Evolutionary conservation across 2,329 filamentous ascomycete species (phyloP), one percentile per base, ranked within the genome.

Genomic region (Epichloe glyceriae): DNA sequence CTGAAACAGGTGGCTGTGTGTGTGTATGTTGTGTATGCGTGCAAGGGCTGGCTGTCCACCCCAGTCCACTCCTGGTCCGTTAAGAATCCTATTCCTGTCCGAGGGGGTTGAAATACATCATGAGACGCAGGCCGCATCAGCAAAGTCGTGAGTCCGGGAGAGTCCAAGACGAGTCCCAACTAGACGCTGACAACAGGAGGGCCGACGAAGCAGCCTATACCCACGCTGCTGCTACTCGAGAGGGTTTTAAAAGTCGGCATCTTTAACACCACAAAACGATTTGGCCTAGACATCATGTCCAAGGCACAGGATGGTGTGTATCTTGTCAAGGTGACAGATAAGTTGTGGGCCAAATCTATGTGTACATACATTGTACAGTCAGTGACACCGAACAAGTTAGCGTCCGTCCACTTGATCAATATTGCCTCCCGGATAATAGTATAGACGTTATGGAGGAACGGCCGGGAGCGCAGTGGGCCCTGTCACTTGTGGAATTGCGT

Each of bases 1-100:
- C 57, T 57, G 56, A 59, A 58, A 57, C 56, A 52, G 40, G 54
- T 51, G 54, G 52, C 47, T 50, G 49, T 56, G 52, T 55, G 26
- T 26, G 30, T 30, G 26, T 30, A 10, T 30, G 7, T 10, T 7
- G 26, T 30, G 26, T 30, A 30, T 30, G 30, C 30, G 30, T 11
- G 50, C 45, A 26, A 40, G 50, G 52, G 46, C 49, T 44, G 17
- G 30, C 35, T 42, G 30, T 38, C 35, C 42, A 34, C 37, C 49
- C 52, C 41, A 49, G 34, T 14, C 38, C 43, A 34, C 33, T 42
- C 47, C 50, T 47, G 38, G 50, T 52, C 43, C 43, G 43, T 44
- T 33, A 30, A 49, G 38, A 26, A 46, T 30, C 43, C 42, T 53
- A 42, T 51, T 53, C 44, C 49, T 46, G 47, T 43, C 17, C 38